Evolutionary conservation across 176 grass and related monocot genomes (phyloP).

Genomic region (Bolboschoenus planiculmis): DNA sequence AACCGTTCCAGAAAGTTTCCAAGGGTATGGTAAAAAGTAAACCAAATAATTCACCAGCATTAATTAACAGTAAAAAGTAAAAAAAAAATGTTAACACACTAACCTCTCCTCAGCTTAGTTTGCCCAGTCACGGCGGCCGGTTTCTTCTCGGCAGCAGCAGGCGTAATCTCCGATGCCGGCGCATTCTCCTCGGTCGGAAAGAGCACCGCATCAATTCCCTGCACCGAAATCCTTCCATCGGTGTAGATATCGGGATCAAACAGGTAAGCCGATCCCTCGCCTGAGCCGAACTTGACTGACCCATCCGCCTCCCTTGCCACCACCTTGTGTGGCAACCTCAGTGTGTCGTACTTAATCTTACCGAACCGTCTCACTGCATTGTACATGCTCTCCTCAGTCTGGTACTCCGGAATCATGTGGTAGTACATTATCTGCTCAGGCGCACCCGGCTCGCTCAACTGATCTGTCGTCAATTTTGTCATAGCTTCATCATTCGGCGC

Average conservation of each 20-base stretch:
- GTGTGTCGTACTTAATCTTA: conserved; percentile 81
- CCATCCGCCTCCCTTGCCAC: conserved; percentile 75
- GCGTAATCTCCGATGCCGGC: not conserved
- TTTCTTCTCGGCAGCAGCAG: conserved; percentile 34
- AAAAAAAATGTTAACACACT: conserved; percentile 21
- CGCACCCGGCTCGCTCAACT: conserved; percentile 80
- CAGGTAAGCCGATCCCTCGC: conserved; percentile 76
- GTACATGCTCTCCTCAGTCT: conserved; percentile 99
- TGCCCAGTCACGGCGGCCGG: conserved; percentile 33
- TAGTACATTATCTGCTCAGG: conserved; percentile 96
- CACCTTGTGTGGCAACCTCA: conserved; percentile 89
- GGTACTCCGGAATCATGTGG: conserved; percentile 97
- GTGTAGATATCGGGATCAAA: conserved; percentile 99
- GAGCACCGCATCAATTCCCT: conserved; percentile 96
- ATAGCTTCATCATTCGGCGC: conserved; percentile 93
- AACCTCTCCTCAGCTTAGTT: conserved; percentile 75
- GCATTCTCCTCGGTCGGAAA: conserved; percentile 41
- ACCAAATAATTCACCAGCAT: not conserved
- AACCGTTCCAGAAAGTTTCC: conserved; percentile 4
- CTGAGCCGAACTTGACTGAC: conserved; percentile 92
- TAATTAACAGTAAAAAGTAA: not conserved
- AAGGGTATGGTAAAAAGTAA: not conserved
- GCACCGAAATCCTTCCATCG: conserved; percentile 86
- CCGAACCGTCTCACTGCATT: conserved; percentile 88
- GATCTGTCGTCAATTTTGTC: conserved; percentile 66